These are phyloP conservation scores for Gamarada debralockiae DNA, from an alignment of 495 filamentous ascomycete species.

Conservation along the genomic window DNA sequence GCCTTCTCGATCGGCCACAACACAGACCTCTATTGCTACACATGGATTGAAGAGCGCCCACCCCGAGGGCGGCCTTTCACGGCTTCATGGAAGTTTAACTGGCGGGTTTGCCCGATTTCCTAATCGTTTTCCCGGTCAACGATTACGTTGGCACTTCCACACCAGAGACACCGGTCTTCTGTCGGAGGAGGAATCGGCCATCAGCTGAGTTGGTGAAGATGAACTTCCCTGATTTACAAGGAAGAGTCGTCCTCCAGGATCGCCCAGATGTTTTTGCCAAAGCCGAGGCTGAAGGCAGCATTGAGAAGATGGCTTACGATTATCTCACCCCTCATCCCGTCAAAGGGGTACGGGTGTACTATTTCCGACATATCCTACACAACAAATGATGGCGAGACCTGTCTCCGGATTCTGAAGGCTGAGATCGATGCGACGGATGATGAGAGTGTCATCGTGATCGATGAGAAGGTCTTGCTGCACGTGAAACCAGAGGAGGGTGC, in stretches of 20 bases:
- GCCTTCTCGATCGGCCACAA: constrained; percentile 2
- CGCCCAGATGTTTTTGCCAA: constrained; percentile 6
- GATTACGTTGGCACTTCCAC: neutral
- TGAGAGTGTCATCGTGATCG: constrained; percentile 37
- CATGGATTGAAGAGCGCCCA: constrained; percentile 1
- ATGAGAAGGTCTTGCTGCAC: constrained; percentile 39
- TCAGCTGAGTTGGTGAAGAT: constrained; percentile 24
- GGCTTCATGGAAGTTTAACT: constrained; percentile 33
- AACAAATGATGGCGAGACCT: constrained; percentile 38
- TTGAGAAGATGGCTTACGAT: constrained; percentile 31
- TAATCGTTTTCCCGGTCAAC: constrained; percentile 22
- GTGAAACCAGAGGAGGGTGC: neutral
- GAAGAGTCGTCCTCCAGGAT: constrained; percentile 7
- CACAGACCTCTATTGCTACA: neutral
- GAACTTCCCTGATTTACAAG: constrained; percentile 14
- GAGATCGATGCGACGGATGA: constrained; percentile 30
- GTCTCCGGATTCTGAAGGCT: constrained; percentile 32
- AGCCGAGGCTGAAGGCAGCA: constrained; percentile 25
- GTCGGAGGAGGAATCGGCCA: neutral
- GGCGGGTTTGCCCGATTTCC: constrained; percentile 29
- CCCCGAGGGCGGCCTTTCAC: constrained; percentile 26
- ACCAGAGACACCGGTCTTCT: neutral
- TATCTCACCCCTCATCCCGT: constrained; percentile 40
- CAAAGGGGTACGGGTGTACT: constrained; percentile 40
- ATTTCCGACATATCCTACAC: constrained; percentile 43